These are phyloP conservation scores for Priceomyces haplophilus DNA, from an alignment of 805 yeast species.

Conservation along the genomic window DNA sequence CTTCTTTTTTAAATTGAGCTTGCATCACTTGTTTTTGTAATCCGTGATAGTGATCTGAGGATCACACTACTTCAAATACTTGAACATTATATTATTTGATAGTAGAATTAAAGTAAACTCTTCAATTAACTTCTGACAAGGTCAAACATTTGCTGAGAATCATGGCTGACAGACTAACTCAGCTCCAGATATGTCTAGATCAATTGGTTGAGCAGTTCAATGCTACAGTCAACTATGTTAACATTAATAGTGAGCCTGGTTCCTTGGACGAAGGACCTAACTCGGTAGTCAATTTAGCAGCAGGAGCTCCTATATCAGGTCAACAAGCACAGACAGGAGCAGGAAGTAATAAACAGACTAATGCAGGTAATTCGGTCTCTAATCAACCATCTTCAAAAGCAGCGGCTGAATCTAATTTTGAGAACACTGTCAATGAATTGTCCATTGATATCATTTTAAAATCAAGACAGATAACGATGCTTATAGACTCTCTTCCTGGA, in stretches of 20 bases:
- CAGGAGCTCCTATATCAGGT: slow-evolving; percentile 51
- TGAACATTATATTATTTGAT: too few relatives aligned
- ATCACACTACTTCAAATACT: background rate
- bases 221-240: slow-evolving; percentile 71
- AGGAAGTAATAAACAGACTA: slow-evolving; percentile 15
- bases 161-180: slow-evolving; percentile 88
- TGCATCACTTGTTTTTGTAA: background rate
- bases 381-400: slow-evolving; percentile 15
- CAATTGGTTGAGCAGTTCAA: slow-evolving; percentile 76
- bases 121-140: too few relatives aligned
- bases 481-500: slow-evolving; percentile 89
- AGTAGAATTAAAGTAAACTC: too few relatives aligned
- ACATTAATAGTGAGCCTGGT: slow-evolving; percentile 35
- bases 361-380: slow-evolving; percentile 14
- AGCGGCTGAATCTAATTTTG: slow-evolving; percentile 22
- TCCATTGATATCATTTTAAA: slow-evolving; percentile 82
- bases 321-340: slow-evolving; percentile 12
- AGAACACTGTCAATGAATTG: slow-evolving; percentile 64
- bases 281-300: slow-evolving; percentile 61
- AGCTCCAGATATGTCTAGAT: slow-evolving; percentile 84
- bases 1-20: too few relatives aligned
- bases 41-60: background rate
- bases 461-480: slow-evolving; percentile 78
- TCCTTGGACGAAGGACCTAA: slow-evolving; percentile 63
- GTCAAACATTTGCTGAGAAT: too few relatives aligned